A percentile compares a stretch with the other conserved stretches of the same genome.
Conservation (phyloP, 1,139 yeast genomes). For the Barnettozyma hawaiiensis region DNA sequence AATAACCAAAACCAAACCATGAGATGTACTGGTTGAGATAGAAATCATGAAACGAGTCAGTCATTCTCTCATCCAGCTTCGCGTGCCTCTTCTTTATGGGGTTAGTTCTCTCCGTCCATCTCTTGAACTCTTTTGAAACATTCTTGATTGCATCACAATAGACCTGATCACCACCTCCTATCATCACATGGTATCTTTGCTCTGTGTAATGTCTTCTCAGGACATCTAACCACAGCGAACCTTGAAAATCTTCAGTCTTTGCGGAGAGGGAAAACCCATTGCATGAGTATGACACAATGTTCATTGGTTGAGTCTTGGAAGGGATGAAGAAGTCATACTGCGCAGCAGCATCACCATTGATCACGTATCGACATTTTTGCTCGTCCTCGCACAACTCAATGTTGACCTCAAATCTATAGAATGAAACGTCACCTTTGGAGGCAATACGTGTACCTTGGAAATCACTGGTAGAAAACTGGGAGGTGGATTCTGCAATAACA, state of each 20-base stretch:
- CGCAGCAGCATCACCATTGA: slow-evolving; percentile 37
- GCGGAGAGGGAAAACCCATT: slow-evolving; percentile 85
- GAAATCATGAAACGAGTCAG: slow-evolving; percentile 51
- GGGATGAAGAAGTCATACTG: slow-evolving; percentile 54
- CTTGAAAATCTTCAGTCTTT: slow-evolving; percentile 59
- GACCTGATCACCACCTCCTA: slow-evolving; percentile 96
- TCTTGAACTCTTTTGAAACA: slow-evolving; percentile 45
- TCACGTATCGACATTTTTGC: slow-evolving; percentile 54
- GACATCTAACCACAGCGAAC: slow-evolving; percentile 84
- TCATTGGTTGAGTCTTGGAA: slow-evolving; percentile 56
- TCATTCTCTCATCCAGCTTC: slow-evolving; percentile 43
- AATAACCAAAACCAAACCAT: slow-evolving; percentile 89
- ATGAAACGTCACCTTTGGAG: slow-evolving; percentile 45
- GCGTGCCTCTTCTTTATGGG: slow-evolving; percentile 39
- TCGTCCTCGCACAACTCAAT: slow-evolving; percentile 42
- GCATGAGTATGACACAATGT: slow-evolving; percentile 77
- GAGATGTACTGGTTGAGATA: slow-evolving; percentile 68
- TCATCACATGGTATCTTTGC: slow-evolving; percentile 82
- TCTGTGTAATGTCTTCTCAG: slow-evolving; percentile 51
- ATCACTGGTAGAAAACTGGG: slow-evolving; percentile 32
- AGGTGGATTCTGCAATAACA: slow-evolving; percentile 7
- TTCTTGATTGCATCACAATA: slow-evolving; percentile 79
- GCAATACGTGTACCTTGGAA: slow-evolving; percentile 43
- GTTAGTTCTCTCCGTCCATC: slow-evolving; percentile 58
- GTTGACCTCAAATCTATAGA: slow-evolving; percentile 58